Evolutionary conservation across 192 early-diverging fungal genomes (phyloP), one percentile per base, ranked within the genome.

Genomic region (Jimgerdemannia lactiflua): DNA sequence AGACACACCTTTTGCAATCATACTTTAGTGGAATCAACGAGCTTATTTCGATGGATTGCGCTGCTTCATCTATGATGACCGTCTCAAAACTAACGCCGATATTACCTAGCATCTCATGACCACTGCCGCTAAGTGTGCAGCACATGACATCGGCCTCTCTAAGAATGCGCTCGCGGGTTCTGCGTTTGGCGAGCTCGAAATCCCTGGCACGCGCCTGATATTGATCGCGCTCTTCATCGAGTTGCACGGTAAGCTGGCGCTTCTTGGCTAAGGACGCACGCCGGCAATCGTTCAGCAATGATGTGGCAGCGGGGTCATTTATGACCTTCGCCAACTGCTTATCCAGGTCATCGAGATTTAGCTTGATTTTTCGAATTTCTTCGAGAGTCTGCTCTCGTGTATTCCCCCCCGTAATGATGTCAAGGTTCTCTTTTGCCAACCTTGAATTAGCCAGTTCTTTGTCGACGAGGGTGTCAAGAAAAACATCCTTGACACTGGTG

Each of bases 41-140:
- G 29, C 89, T 88, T 11, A 96, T 84, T 79, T 99, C 97, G 40
- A 96, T 91, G 3, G 94, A 91, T 76, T 99, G 97, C 39, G 95
- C 95, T 0, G 97, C 97, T 80, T 99, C 97, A 77, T 99, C 97
- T 71, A 99, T 93, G 73, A 99, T 97, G 10, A 97, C 93, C 0
- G 91, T 90, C 20, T 90, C 89, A 79, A 97, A 98, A 7, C 85
- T 83, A 44, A 93, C 85, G 11, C 82, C 73, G 10, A 93, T 75
- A 49, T 86, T 85, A 0, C 88, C 84, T 63, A 99, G 76, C 69
- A 91, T 83, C 42, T 97, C 96, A 65, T 97, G 93, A 0, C 96
- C 97, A 70, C 93, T 93, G 19, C 93, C 94, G 72, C 89, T 91
- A 11, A 99, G 83, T 3, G 97, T 99, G 65, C 90, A 89, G 70